Evolutionary conservation across 179 eudicot species (phyloP).

Genomic region (Pouteria campechiana): DNA sequence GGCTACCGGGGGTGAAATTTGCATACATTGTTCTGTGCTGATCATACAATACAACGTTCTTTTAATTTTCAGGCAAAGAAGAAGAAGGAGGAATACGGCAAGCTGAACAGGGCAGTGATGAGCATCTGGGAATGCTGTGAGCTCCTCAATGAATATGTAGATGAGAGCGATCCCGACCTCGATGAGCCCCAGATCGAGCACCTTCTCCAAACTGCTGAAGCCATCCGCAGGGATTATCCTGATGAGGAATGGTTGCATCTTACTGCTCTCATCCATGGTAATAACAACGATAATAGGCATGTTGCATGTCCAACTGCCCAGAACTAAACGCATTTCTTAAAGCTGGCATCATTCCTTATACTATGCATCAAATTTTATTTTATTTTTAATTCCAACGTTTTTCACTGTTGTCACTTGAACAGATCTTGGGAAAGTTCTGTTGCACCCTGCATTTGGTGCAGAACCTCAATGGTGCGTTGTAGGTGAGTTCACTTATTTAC

Average conservation of each 20-base stretch:
- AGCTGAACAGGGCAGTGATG: slow-evolving; percentile 36
- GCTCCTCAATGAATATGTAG: slow-evolving; percentile 29
- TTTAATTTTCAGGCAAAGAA: no score
- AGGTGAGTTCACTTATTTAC: slow-evolving; percentile 13
- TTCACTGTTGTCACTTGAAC: no score
- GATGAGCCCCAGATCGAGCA: slow-evolving; percentile 46
- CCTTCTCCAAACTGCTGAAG: slow-evolving; percentile 48
- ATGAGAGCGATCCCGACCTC: slow-evolving; percentile 41
- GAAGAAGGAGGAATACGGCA: slow-evolving; percentile 24
- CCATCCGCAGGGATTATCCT: slow-evolving; percentile 43
- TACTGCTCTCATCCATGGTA: slow-evolving; percentile 54
- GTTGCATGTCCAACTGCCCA: no score
- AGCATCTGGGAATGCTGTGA: slow-evolving; percentile 55
- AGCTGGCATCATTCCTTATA: no score
- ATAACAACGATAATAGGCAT: background rate
- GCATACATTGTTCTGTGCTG: no score
- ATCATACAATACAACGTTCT: no score
- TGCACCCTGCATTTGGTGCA: slow-evolving; percentile 15
- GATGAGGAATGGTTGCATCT: slow-evolving; percentile 51
- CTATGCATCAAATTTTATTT: no score
- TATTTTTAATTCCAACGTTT: no score
- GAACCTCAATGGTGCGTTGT: slow-evolving; percentile 27
- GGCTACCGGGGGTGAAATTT: no score
- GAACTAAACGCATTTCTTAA: no score
- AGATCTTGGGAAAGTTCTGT: slow-evolving; percentile 23